These are phyloP conservation scores for Aspergillus asperescens DNA, from an alignment of 495 filamentous ascomycete genomes.

Conservation along the genomic window DNA sequence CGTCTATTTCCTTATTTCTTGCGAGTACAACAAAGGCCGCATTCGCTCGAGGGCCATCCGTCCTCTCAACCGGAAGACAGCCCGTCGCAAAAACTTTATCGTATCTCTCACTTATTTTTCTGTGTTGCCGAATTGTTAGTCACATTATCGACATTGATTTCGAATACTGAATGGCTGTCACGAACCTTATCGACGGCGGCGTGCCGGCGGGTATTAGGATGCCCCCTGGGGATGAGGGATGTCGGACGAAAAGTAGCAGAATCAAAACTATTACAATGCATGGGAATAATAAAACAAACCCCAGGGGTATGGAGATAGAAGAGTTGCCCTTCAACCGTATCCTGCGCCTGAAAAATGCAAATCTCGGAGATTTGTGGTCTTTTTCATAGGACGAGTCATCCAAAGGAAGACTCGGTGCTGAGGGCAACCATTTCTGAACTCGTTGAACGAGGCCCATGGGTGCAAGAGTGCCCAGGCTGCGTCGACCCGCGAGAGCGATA, in stretches of 20 bases:
- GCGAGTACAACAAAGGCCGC: conserved; percentile 95
- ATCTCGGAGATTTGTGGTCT: conserved; percentile 48
- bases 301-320: conserved; percentile 87
- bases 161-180: conserved; percentile 1
- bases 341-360: conserved; percentile 83
- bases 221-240: conserved; percentile 74
- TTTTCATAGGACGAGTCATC: conserved; percentile 54
- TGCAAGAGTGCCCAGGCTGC: conserved; percentile 25
- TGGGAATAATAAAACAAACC: conserved; percentile 89
- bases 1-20: conserved; percentile 92
- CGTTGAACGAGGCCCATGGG: conserved; percentile 61
- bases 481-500: conserved; percentile 24
- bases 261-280: conserved; percentile 88
- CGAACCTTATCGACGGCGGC: conserved; percentile 87
- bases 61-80: conserved; percentile 62
- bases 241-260: conserved; percentile 80
- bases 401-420: conserved; percentile 53
- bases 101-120: conserved; percentile 94
- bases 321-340: conserved; percentile 93
- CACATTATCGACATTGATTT: not conserved
- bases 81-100: conserved; percentile 95
- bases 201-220: conserved; percentile 86
- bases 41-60: conserved; percentile 73
- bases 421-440: conserved; percentile 59
- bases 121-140: conserved; percentile 33